A percentile compares a stretch with the other conserved stretches of the same genome.
Conservation (phyloP, 225 moss, liverwort and hornwort species). For the Anthoceros angustus region DNA sequence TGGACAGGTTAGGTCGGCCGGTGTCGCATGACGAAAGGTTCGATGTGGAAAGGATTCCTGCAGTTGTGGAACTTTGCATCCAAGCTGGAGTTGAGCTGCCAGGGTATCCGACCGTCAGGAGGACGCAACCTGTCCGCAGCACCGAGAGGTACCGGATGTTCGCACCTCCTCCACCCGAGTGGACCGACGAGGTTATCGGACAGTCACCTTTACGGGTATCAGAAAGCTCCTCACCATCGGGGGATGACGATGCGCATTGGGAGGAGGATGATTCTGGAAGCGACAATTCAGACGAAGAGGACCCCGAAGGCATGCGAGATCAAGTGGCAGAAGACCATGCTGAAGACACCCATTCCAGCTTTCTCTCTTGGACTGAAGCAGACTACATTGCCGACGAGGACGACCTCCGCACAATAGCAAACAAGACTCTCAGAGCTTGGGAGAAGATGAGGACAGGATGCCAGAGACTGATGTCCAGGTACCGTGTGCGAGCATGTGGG, state of each 20-base stretch:
- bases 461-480: slow-evolving; percentile 39
- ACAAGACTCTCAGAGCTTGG: slow-evolving; percentile 73
- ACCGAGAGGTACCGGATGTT: slow-evolving; percentile 8
- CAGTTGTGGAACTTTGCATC: slow-evolving; percentile 74
- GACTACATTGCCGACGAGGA: slow-evolving; percentile 40
- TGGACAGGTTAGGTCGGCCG: slow-evolving; percentile 43
- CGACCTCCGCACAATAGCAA: slow-evolving; percentile 39
- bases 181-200: not conserved
- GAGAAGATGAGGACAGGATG: slow-evolving; percentile 43
- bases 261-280: slow-evolving; percentile 5
- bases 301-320: not conserved
- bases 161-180: not conserved
- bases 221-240: too few species aligned
- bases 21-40: slow-evolving; percentile 56
- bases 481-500: slow-evolving; percentile 69
- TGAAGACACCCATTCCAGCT: not conserved
- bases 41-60: slow-evolving; percentile 61
- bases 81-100: slow-evolving; percentile 85
- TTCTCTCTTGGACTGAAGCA: not conserved
- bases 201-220: too few species aligned
- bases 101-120: slow-evolving; percentile 49
- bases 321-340: not conserved
- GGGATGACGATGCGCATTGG: not conserved
- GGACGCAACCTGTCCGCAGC: slow-evolving; percentile 35
- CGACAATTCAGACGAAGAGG: not conserved